Evolutionary conservation across 108 stramenopile genomes (phyloP), one percentile per base, ranked within the genome.

Genomic region (Nitzschia putrida): DNA sequence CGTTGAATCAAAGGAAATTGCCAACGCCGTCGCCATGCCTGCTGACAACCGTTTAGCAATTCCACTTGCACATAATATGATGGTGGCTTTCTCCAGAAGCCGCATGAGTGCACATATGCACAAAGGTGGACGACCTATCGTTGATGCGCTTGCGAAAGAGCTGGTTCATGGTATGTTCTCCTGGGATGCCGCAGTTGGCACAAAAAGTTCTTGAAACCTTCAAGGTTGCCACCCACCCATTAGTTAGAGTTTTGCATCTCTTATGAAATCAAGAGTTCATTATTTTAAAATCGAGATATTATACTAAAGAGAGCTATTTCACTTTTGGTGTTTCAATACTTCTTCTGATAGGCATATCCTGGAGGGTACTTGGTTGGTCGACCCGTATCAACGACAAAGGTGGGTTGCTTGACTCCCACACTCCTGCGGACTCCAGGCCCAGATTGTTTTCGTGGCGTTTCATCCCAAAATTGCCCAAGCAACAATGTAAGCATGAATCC

Each of bases 51-150:
- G 72, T 61, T 20, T 94, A 8, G 51, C 74, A 20, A 54, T 86
- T 22, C 93, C 93, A 21, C 25, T 88, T 40, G 93, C 89, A 7
- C 93, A 94, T 68, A 88, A 89, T 50, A 89, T 94, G 65, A 91
- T 94, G 79, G 87, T 91, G 1, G 93, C 93, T 0, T 88, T 91
- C 69, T 85, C 85, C 1, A 84, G 90, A 49, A 77, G 64, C 54
- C 79, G 77, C 22, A 24, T 78, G 12, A 80, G 80, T 63, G 76
- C 89, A n/a, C 68, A 74, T 50, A 51, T 91, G 55, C 86, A 91
- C 72, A 85, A 73, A 51, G 83, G 83, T 22, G 93, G 93, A 39
- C 71, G 88, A 45, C 90, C 93, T 0, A 80, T 94, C 6, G 88
- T 94, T 67, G 87, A 94, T 69, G 68, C 77, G 40, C 67, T 94